Percentiles rank a stretch among this genome's conserved stretches.
These are phyloP conservation scores for Rhododendron williamsianum DNA, from an alignment of 148 eudicot species.

Conservation along the genomic window DNA sequence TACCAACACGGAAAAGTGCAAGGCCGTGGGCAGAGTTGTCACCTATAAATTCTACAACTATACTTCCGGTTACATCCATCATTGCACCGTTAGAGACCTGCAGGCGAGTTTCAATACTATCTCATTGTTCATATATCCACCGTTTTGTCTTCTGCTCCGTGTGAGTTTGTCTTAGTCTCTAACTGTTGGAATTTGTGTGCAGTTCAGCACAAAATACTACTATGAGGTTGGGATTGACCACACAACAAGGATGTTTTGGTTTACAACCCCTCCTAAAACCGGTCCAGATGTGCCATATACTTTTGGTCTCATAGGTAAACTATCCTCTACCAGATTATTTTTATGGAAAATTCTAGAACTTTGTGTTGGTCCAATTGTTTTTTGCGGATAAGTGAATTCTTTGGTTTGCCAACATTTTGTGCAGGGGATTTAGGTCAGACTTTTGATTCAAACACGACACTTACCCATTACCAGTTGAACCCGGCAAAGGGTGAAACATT, in stretches of 20 bases:
- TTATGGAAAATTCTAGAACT: neutral
- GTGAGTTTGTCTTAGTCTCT: neutral
- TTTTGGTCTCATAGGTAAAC: constrained; percentile 44
- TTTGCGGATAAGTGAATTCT: neutral
- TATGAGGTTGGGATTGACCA: constrained; percentile 33
- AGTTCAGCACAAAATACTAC: constrained; percentile 32
- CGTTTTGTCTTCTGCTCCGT: neutral
- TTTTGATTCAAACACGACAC: constrained; percentile 36
- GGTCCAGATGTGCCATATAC: constrained; percentile 48
- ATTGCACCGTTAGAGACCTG: constrained; percentile 29
- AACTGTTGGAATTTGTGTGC: neutral
- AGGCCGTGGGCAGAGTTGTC: constrained; percentile 20
- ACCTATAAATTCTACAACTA: constrained; percentile 41
- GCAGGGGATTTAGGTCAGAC: constrained; percentile 51
- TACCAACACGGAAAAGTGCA: constrained; percentile 16
- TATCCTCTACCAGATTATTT: neutral
- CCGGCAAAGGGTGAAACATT: constrained; percentile 30
- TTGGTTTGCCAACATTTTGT: neutral
- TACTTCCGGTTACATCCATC: constrained; percentile 58
- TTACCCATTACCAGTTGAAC: constrained; percentile 34
- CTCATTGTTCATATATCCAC: neutral
- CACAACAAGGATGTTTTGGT: constrained; percentile 26
- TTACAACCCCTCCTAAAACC: constrained; percentile 35
- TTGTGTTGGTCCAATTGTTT: neutral
- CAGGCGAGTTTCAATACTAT: constrained; percentile 20